Percentiles rank a stretch among this genome's conserved stretches.
phyloP scores from a whole-genome alignment of 345 rosid genomes.

The Hevea brasiliensis region DNA sequence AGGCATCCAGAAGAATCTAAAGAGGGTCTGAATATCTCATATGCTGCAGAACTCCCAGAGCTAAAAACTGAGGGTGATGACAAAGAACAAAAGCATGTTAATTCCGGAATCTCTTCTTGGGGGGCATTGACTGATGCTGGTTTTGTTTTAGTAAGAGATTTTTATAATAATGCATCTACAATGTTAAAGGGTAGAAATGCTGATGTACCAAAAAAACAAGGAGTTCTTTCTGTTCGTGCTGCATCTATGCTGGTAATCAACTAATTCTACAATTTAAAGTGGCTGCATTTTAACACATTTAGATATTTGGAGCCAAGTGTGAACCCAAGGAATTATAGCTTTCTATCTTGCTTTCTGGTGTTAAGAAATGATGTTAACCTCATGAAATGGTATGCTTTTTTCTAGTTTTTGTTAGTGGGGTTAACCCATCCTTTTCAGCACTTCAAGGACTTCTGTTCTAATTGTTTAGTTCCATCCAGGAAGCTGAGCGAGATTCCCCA shows the following conservation, averaged over 20 bases:
- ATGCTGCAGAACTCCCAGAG: slow-evolving; percentile 31
- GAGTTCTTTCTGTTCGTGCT: slow-evolving; percentile 78
- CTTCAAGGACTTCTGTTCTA: slow-evolving; percentile 3
- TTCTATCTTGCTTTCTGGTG: not conserved
- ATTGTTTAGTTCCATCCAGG: slow-evolving; percentile 44
- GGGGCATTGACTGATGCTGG: slow-evolving; percentile 44
- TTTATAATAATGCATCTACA: slow-evolving; percentile 55
- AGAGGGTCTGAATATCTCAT: slow-evolving; percentile 27
- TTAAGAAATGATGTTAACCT: not conserved
- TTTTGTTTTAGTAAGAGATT: slow-evolving; percentile 53
- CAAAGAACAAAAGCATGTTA: slow-evolving; percentile 36
- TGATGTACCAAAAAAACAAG: slow-evolving; percentile 64
- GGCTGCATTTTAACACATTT: not conserved
- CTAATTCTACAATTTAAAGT: not conserved
- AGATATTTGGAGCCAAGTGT: not conserved
- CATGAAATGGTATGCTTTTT: not conserved
- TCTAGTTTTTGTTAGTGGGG: not conserved
- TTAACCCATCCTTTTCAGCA: not conserved
- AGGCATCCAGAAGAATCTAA: slow-evolving; percentile 53
- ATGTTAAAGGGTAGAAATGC: slow-evolving; percentile 54
- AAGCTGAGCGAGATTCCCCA: slow-evolving; percentile 82
- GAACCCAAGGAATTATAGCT: not conserved
- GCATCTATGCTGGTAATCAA: slow-evolving; percentile 91
- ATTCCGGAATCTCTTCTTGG: slow-evolving; percentile 42
- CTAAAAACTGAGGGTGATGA: slow-evolving; percentile 39